phyloP scores from a whole-genome alignment of 257 asterid species.

The Gardenia jasminoides region DNA sequence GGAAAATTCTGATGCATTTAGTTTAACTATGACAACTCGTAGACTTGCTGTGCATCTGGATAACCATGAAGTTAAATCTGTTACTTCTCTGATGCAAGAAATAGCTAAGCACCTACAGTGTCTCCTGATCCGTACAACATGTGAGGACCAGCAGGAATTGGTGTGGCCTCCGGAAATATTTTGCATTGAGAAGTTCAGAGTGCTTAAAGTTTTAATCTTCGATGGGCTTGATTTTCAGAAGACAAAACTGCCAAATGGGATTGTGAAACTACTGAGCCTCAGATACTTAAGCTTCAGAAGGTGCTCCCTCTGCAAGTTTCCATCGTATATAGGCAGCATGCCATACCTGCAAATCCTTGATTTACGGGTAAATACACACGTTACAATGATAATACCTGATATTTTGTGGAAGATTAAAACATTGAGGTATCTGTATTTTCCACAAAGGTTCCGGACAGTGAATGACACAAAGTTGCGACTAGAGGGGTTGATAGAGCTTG shows the following conservation, averaged over 20 bases:
- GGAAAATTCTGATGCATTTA: background rate
- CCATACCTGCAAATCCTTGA: conserved; percentile 19
- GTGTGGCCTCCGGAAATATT: too few species aligned
- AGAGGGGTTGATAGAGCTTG: conserved; percentile 14
- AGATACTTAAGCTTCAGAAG: conserved; percentile 16
- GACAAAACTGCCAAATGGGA: conserved; percentile 22
- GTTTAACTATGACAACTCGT: too few species aligned
- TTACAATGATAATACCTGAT: conserved; percentile 11
- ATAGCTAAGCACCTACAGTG: background rate
- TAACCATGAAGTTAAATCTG: background rate
- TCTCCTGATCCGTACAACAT: background rate
- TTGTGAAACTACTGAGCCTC: conserved; percentile 28
- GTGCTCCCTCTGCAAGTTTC: conserved; percentile 14
- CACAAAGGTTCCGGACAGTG: background rate
- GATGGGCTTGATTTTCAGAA: conserved; percentile 22
- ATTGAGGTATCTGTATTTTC: conserved; percentile 14
- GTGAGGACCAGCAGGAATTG: too few species aligned
- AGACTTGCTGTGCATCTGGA: conserved; percentile 11
- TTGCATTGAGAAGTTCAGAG: conserved; percentile 1
- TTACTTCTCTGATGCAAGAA: too few species aligned
- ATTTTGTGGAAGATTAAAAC: conserved; percentile 13
- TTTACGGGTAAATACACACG: conserved; percentile 8
- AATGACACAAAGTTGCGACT: conserved; percentile 1
- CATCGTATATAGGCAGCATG: conserved; percentile 7
- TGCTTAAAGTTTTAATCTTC: conserved; percentile 31